Percentiles rank a stretch among this genome's conserved stretches.
Conservation (phyloP, 805 yeast genomes). For the Candida ipomoeae region DNA sequence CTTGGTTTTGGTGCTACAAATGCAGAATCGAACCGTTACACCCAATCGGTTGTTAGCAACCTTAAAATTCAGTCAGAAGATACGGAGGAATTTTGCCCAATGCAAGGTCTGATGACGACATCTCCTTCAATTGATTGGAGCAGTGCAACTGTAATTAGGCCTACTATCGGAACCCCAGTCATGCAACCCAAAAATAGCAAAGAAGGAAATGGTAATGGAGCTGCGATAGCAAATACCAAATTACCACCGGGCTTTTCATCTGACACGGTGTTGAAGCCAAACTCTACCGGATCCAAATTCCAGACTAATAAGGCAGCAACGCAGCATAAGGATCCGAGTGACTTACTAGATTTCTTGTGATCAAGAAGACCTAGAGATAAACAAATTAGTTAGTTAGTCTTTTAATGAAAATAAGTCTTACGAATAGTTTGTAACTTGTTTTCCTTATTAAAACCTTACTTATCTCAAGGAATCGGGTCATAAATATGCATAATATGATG, state of each 20-base stretch:
- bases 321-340: not conserved
- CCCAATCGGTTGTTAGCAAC: not conserved
- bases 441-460: not conserved
- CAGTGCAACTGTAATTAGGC: not conserved
- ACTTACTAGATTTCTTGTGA: slow-evolving; percentile 1
- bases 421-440: not conserved
- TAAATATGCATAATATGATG: slow-evolving; percentile 1
- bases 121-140: slow-evolving; percentile 3
- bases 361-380: not conserved
- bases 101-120: not conserved
- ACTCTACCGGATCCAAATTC: slow-evolving; percentile 9
- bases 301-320: not conserved
- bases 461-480: not conserved
- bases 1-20: slow-evolving; percentile 11
- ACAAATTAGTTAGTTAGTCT: not conserved
- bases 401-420: not conserved
- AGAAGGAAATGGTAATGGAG: not conserved
- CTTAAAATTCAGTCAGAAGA: not conserved
- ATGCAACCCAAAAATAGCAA: not conserved
- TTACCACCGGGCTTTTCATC: slow-evolving; percentile 35
- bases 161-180: not conserved
- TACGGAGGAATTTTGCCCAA: not conserved
- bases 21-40: not conserved
- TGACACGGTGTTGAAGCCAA: slow-evolving; percentile 25
- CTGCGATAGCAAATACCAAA: slow-evolving; percentile 6